Percentiles rank a stretch among this genome's conserved stretches.
These are phyloP conservation scores for Rhizoclosmatium globosum DNA, from an alignment of 192 early-diverging fungal species.

Conservation along the genomic window DNA sequence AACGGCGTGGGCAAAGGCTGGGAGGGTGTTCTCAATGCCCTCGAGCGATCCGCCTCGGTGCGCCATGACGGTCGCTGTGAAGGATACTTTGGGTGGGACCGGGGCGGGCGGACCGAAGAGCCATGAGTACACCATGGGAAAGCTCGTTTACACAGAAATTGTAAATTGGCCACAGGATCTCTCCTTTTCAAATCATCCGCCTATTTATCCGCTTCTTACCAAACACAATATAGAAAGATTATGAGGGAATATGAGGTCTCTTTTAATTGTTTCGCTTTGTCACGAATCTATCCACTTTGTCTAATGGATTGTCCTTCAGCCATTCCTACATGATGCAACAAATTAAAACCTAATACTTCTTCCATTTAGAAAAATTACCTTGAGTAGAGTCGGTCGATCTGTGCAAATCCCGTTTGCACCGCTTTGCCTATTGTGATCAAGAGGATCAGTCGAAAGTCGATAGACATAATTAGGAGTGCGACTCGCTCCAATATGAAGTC, in stretches of 20 bases:
- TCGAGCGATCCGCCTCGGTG: constrained; percentile 61
- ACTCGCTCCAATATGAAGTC: too few species aligned
- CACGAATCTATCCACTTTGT: constrained; percentile 13
- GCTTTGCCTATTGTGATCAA: constrained; percentile 15
- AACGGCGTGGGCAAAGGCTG: constrained; percentile 54
- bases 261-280: background rate
- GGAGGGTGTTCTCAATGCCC: constrained; percentile 56
- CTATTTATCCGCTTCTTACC: too few species aligned
- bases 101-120: too few species aligned
- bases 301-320: constrained; percentile 42
- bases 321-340: constrained; percentile 33
- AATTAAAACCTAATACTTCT: background rate
- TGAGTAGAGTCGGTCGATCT: constrained; percentile 47
- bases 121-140: too few species aligned
- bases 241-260: too few species aligned
- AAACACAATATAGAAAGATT: too few species aligned
- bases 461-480: too few species aligned
- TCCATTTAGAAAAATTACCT: constrained; percentile 15
- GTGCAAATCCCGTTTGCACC: constrained; percentile 60
- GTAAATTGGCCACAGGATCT: too few species aligned
- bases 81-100: background rate
- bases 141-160: too few species aligned
- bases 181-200: too few species aligned
- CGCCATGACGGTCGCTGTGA: constrained; percentile 35
- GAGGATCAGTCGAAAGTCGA: background rate